Evolutionary conservation across 306 rosid species (phyloP), one percentile per base, ranked within the genome.

Genomic region (Psophocarpus tetragonolobus): DNA sequence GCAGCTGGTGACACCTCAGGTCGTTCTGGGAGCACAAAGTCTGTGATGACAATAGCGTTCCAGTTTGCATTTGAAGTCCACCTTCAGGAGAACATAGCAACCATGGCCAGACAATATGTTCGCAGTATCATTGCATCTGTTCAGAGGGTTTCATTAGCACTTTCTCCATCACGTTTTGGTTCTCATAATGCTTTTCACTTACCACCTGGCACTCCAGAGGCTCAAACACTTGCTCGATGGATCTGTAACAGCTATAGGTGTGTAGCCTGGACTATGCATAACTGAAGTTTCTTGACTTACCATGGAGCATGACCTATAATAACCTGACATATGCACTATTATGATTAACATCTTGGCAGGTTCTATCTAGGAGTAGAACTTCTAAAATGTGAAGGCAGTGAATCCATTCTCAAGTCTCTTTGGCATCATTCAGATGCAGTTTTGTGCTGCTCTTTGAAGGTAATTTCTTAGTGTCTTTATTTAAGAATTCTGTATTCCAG

Each of bases 11-110:
- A 88, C 30, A 88, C 53, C 62, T 80, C 90, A 71, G 89, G 88
- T 18, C 81, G 84, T 48, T 84, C 83, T 26, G 96, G 96, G 29
- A 91, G 72, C 81, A 79, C 94, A 70, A 95, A 95, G 82, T 95
- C 99, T 75, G 98, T 95, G 68, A 92, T 95, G 99, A 95, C 99
- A 75, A 95, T 95, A 67, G 99, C 99, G 36, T 95, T 95, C 87
- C 99, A 95, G 79, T 92, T 95, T 79, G 97, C 97, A 70, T 95
- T 87, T 76, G 97, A 92, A 73, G 82, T 87, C 75, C 97, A 92
- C 70, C 97, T 95, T 84, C 97, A 95, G 78, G 97, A 95, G 39
- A 95, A 71, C 71, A 87, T 95, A 62, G 94, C 97, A 7, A 75
- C 88, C 18, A 95, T 95, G 97, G 99, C 98, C 23, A 68, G 99